Percentiles rank a stretch among this genome's conserved stretches.
These are phyloP conservation scores for Vachellia pachyceras DNA, from an alignment of 306 rosid species.

Conservation along the genomic window DNA sequence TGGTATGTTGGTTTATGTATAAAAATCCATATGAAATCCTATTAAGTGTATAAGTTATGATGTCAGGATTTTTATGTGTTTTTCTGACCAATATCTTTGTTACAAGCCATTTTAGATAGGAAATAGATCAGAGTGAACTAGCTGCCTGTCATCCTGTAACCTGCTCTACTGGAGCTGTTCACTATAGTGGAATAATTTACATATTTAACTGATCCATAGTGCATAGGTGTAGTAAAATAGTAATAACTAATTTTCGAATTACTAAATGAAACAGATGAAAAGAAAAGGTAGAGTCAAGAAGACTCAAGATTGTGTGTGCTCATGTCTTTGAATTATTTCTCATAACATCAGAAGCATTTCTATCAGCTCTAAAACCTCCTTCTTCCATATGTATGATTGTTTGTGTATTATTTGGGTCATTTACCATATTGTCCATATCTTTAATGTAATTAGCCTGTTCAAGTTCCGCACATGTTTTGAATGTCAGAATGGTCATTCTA, in stretches of 20 bases:
- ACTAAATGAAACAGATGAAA: neutral
- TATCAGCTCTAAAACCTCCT: neutral
- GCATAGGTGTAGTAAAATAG: neutral
- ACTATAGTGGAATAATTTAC: constrained; percentile 16
- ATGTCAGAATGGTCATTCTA: neutral
- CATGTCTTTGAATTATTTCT: neutral
- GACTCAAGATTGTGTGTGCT: neutral
- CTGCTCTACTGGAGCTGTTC: constrained; percentile 30
- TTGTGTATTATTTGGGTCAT: constrained; percentile 2
- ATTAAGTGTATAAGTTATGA: neutral
- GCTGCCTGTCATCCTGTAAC: constrained; percentile 9
- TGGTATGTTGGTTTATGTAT: constrained; percentile 25
- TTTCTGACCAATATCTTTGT: neutral
- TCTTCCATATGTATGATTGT: neutral
- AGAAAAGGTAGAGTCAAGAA: neutral
- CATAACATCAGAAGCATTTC: neutral
- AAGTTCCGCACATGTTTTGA: constrained; percentile 1
- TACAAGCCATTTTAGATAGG: neutral
- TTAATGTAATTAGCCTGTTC: constrained; percentile 11
- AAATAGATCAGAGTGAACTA: neutral
- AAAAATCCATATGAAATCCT: constrained; percentile 32
- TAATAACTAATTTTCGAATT: neutral
- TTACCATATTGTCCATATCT: neutral
- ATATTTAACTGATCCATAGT: neutral
- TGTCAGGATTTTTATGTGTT: neutral